Conservation (phyloP, 1,284 basidiomycete species). For the Dichomitus squalens region DNA sequence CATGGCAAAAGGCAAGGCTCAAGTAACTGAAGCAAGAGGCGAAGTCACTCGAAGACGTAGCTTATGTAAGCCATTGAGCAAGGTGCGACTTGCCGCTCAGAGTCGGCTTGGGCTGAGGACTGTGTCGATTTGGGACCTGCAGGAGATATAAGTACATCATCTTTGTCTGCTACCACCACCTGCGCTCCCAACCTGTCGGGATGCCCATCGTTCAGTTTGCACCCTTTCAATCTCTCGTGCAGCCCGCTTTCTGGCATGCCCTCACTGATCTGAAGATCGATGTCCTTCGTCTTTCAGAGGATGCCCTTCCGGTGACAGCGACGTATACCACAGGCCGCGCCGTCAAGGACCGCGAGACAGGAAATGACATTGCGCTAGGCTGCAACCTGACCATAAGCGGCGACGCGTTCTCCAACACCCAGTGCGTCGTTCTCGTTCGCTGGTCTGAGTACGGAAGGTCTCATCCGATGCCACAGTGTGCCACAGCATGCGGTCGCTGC, state of each 20-base stretch:
- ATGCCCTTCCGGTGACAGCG: constrained; percentile 64
- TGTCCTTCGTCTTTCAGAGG: constrained; percentile 83
- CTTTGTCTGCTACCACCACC: too few species aligned
- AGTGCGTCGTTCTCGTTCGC: constrained; percentile 26
- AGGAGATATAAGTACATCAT: too few species aligned
- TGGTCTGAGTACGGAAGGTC: not conserved
- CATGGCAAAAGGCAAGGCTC: too few species aligned
- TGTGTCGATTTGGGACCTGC: too few species aligned
- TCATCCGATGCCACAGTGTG: constrained; percentile 26
- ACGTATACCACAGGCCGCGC: constrained; percentile 74
- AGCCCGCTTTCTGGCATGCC: constrained; percentile 93
- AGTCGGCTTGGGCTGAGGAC: too few species aligned
- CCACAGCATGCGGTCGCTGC: constrained; percentile 46
- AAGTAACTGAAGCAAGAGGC: too few species aligned
- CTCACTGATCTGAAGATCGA: constrained; percentile 92
- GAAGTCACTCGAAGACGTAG: too few species aligned
- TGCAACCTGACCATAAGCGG: constrained; percentile 62
- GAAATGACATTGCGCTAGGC: constrained; percentile 60
- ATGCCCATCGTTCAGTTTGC: constrained; percentile 82
- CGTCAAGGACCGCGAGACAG: constrained; percentile 76
- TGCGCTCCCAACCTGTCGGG: too few species aligned
- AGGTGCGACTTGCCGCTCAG: too few species aligned
- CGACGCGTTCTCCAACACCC: constrained; percentile 55
- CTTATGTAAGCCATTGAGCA: too few species aligned
- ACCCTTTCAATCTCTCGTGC: constrained; percentile 84